phyloP scores from a whole-genome alignment of 805 yeast species.

The Hanseniaspora lindneri region DNA sequence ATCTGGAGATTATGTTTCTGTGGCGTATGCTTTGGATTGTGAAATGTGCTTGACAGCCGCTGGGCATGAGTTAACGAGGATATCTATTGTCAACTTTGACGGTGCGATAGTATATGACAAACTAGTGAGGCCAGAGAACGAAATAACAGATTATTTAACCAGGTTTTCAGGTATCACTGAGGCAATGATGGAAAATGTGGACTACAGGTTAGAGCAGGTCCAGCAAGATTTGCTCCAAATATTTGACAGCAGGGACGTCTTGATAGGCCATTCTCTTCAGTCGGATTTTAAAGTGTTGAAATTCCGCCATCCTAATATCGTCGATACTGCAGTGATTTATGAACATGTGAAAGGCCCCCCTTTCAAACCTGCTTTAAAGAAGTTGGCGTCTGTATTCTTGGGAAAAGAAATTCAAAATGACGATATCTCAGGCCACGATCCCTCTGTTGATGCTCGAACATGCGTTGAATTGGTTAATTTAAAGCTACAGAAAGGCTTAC shows the following conservation, averaged over 20 bases:
- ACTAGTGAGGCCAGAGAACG: conserved; percentile 64
- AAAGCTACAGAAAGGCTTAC: conserved; percentile 54
- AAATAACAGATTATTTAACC: conserved; percentile 71
- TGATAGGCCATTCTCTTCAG: conserved; percentile 85
- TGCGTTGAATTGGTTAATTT: conserved; percentile 65
- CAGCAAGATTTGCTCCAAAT: conserved; percentile 43
- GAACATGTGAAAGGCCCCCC: conserved; percentile 82
- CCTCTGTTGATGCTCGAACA: conserved; percentile 73
- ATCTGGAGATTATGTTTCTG: conserved; percentile 48
- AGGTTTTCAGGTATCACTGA: conserved; percentile 77
- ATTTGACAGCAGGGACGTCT: conserved; percentile 48
- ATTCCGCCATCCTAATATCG: conserved; percentile 57
- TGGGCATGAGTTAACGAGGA: conserved; percentile 63
- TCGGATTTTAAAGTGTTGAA: conserved; percentile 64
- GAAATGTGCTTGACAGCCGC: conserved; percentile 68
- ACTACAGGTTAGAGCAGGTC: conserved; percentile 53
- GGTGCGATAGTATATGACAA: conserved; percentile 54
- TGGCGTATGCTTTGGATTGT: conserved; percentile 76
- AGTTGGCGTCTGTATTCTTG: conserved; percentile 50
- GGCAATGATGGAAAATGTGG: conserved; percentile 48
- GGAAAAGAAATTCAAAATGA: conserved; percentile 53
- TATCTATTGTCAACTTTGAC: conserved; percentile 58
- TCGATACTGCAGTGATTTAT: conserved; percentile 68
- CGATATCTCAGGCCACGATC: conserved; percentile 59
- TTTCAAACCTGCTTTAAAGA: conserved; percentile 61